phyloP scores from a whole-genome alignment of 2,329 filamentous ascomycete genomes.

The Aspergillus luchuensis region DNA sequence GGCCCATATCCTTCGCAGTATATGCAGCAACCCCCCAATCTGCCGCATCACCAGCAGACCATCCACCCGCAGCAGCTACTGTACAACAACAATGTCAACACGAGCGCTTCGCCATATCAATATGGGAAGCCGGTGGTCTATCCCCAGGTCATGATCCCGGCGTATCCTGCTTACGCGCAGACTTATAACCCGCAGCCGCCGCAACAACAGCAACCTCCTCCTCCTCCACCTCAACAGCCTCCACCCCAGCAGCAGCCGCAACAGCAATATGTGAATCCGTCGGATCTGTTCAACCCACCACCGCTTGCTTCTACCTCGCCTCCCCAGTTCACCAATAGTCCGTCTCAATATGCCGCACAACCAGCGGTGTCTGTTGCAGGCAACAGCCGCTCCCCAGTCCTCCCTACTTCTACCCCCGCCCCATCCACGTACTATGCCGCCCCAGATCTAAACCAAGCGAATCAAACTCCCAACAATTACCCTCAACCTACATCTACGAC shows the following conservation, averaged over 20 bases:
- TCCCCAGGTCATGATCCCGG: conserved; percentile 36
- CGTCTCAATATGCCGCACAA: conserved; percentile 35
- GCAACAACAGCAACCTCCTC: conserved; percentile 32
- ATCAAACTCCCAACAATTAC: conserved; percentile 20
- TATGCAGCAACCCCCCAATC: conserved; percentile 30
- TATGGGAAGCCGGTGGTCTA: conserved; percentile 42
- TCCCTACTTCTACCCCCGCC: conserved; percentile 20
- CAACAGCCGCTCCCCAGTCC: conserved; percentile 21
- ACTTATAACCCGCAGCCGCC: conserved; percentile 36
- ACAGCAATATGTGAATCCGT: conserved; percentile 40
- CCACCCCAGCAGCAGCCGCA: conserved; percentile 33
- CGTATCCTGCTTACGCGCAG: conserved; percentile 37
- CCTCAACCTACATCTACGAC: conserved; percentile 14
- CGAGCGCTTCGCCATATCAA: conserved; percentile 33
- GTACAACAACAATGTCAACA: conserved; percentile 39
- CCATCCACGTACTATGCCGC: conserved; percentile 25
- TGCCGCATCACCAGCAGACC: conserved; percentile 32
- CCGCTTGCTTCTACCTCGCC: conserved; percentile 34
- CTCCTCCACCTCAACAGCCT: conserved; percentile 32
- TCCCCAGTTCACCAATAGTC: conserved; percentile 27
- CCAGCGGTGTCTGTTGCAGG: conserved; percentile 25
- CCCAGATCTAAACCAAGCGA: conserved; percentile 19
- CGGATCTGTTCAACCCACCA: conserved; percentile 39
- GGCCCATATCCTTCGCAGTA: conserved; percentile 44
- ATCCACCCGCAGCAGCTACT: conserved; percentile 37